Percentiles rank a stretch among this genome's conserved stretches.
Evolutionary conservation across 2,329 filamentous ascomycete species (phyloP).

Genomic region (Aspergillus candidus): DNA sequence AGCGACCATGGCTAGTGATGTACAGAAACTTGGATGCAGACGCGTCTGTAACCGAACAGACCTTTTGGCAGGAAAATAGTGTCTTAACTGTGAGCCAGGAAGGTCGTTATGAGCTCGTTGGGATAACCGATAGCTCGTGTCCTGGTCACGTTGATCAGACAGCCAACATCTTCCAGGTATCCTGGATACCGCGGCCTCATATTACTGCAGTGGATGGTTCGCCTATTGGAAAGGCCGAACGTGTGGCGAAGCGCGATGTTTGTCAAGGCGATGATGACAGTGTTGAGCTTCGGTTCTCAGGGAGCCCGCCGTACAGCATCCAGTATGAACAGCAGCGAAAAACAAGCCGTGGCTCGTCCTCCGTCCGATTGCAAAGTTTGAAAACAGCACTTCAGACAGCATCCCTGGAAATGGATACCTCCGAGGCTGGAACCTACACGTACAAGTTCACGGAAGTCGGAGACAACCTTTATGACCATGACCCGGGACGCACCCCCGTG

Average conservation of each 20-base stretch:
- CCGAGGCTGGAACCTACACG: conserved; percentile 72
- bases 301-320: conserved; percentile 75
- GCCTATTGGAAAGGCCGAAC: conserved; percentile 47
- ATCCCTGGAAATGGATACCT: conserved; percentile 79
- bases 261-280: conserved; percentile 93
- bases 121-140: conserved; percentile 72
- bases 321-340: conserved; percentile 75
- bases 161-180: conserved; percentile 69
- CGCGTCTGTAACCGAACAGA: conserved; percentile 45
- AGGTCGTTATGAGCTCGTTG: conserved; percentile 73
- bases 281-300: conserved; percentile 73
- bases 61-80: conserved; percentile 57
- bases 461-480: conserved; percentile 78
- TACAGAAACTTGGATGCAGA: conserved; percentile 63
- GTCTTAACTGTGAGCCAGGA: conserved; percentile 58
- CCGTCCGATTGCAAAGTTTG: conserved; percentile 63
- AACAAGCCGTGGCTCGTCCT: conserved; percentile 58
- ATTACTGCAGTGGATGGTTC: conserved; percentile 52
- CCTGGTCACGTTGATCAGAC: conserved; percentile 71
- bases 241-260: conserved; percentile 69
- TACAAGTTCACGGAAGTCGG: conserved; percentile 80
- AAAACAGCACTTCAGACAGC: conserved; percentile 71
- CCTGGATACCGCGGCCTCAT: conserved; percentile 77
- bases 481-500: conserved; percentile 60
- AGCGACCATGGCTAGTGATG: conserved; percentile 73